Evolutionary conservation across 2,329 filamentous ascomycete genomes (phyloP).

Genomic region (Epichloe bromicola): DNA sequence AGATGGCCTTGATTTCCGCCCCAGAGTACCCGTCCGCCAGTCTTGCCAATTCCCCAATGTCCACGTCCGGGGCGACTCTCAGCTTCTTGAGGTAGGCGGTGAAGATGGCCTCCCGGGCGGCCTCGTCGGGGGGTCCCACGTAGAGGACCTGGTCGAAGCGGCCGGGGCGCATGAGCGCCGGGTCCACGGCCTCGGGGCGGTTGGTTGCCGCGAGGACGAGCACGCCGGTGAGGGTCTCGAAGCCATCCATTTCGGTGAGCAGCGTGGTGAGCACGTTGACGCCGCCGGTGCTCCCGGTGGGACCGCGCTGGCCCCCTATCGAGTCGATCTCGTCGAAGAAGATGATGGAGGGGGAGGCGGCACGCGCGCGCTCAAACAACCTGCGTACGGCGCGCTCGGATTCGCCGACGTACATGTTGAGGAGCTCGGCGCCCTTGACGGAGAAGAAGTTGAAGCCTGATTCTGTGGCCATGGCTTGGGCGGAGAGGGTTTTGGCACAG

Average conservation of each 20-base stretch:
- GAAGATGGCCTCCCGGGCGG: slow-evolving; percentile 66
- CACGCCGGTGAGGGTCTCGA: slow-evolving; percentile 71
- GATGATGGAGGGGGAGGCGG: slow-evolving; percentile 82
- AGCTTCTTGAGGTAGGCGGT: slow-evolving; percentile 50
- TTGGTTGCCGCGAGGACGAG: slow-evolving; percentile 87
- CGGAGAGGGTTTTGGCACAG: slow-evolving; percentile 87
- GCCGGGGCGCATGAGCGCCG: slow-evolving; percentile 73
- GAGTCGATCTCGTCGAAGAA: slow-evolving; percentile 97
- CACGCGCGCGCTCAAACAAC: slow-evolving; percentile 72
- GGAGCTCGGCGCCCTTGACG: slow-evolving; percentile 83
- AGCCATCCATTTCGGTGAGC: slow-evolving; percentile 91
- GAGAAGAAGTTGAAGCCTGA: slow-evolving; percentile 87
- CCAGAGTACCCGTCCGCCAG: slow-evolving; percentile 69
- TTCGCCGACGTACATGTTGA: slow-evolving; percentile 96
- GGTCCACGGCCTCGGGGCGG: slow-evolving; percentile 72
- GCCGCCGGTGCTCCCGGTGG: slow-evolving; percentile 30
- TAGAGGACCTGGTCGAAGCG: slow-evolving; percentile 78
- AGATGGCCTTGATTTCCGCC: slow-evolving; percentile 57
- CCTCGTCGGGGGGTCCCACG: slow-evolving; percentile 66
- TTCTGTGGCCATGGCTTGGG: slow-evolving; percentile 83
- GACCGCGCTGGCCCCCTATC: slow-evolving; percentile 45
- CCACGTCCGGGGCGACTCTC: slow-evolving; percentile 47
- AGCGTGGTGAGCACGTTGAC: slow-evolving; percentile 82
- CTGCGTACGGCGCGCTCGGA: slow-evolving; percentile 77
- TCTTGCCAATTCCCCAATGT: slow-evolving; percentile 48